Conservation (phyloP, 441 rosid genomes). For the Croton setiger region DNA sequence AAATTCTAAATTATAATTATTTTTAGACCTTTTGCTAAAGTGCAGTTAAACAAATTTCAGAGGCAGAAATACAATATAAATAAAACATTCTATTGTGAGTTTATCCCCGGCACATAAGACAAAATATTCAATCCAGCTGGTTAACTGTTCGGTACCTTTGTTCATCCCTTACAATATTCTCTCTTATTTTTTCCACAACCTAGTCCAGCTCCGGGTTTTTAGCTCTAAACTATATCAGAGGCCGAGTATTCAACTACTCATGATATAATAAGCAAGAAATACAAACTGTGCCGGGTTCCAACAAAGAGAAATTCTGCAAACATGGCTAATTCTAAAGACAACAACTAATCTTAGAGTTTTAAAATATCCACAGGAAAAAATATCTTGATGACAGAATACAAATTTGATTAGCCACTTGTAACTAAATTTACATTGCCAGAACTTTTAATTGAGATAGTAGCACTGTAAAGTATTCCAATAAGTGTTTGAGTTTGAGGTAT, state of each 20-base stretch:
- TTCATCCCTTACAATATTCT: background rate
- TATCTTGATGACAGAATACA: background rate
- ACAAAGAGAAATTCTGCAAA: slow-evolving; percentile 1
- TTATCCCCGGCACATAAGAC: too few relatives aligned
- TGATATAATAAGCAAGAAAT: slow-evolving; percentile 3
- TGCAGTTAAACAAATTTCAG: background rate
- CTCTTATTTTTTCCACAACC: background rate
- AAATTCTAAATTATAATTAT: too few relatives aligned
- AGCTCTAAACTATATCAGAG: background rate
- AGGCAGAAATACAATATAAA: background rate
- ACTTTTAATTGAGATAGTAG: background rate
- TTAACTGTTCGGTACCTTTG: background rate
- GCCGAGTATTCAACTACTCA: background rate
- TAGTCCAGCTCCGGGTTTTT: background rate
- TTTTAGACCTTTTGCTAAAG: too few relatives aligned
- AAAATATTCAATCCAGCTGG: background rate
- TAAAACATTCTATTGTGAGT: background rate
- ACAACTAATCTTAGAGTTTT: background rate
- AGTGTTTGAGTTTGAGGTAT: background rate
- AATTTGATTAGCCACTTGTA: background rate
- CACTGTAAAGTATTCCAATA: background rate
- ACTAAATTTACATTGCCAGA: background rate
- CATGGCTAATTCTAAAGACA: too few relatives aligned
- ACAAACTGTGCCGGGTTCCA: background rate
- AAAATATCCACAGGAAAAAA: background rate